Evolutionary conservation across 1,284 basidiomycete genomes (phyloP).

Genomic region (Pyrrhoderma lamaoense): DNA sequence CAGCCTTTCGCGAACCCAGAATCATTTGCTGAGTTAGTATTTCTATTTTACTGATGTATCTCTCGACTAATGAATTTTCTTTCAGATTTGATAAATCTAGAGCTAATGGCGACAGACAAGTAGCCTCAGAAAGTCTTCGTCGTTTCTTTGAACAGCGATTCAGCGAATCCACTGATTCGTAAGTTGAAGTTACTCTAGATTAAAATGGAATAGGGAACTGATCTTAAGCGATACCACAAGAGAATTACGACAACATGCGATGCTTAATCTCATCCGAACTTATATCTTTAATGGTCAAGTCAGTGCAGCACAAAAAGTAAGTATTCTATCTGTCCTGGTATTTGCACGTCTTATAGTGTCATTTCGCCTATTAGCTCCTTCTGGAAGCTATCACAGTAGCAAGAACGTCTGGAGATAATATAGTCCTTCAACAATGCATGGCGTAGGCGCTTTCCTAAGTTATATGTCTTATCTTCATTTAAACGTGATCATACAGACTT

Average conservation of each 20-base stretch:
- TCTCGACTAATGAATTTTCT: neutral
- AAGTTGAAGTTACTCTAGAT: neutral
- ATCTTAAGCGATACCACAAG: constrained; percentile 31
- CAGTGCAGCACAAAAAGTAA: constrained; percentile 59
- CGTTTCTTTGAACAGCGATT: constrained; percentile 79
- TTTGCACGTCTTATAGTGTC: neutral
- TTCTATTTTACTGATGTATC: neutral
- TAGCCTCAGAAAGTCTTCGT: constrained; percentile 62
- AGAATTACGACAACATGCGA: constrained; percentile 67
- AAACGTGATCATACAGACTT: constrained; percentile 37
- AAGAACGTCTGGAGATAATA: constrained; percentile 59
- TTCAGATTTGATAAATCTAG: constrained; percentile 57
- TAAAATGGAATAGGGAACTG: neutral
- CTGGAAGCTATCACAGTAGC: constrained; percentile 68
- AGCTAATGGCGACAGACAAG: constrained; percentile 56
- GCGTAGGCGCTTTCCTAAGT: constrained; percentile 38
- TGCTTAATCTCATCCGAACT: constrained; percentile 70
- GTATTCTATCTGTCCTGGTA: neutral
- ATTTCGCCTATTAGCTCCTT: constrained; percentile 45
- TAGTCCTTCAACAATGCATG: constrained; percentile 70
- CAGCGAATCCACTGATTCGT: constrained; percentile 61
- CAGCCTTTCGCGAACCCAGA: constrained; percentile 56
- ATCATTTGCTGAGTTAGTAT: constrained; percentile 50
- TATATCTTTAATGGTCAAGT: constrained; percentile 65
- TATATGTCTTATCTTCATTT: neutral